phyloP scores from a whole-genome alignment of 176 grass and related monocot species.

The Guadua angustifolia region DNA sequence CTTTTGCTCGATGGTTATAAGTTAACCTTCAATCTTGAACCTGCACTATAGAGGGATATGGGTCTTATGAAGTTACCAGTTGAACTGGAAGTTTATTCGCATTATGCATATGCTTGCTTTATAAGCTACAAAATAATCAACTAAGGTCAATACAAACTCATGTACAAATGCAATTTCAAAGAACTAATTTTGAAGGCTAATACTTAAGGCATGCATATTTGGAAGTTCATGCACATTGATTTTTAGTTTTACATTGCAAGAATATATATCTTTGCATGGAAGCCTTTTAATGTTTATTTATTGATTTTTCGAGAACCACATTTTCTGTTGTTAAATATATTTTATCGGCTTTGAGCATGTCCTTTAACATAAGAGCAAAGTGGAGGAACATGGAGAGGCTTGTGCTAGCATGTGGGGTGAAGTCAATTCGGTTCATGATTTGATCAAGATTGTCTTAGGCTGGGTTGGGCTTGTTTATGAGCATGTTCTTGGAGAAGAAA shows the following conservation, averaged over 20 bases:
- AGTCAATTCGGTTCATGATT: constrained; percentile 87
- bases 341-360: neutral
- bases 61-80: neutral
- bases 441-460: constrained; percentile 90
- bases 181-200: neutral
- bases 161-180: neutral
- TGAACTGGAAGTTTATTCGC: neutral
- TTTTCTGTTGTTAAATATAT: neutral
- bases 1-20: neutral
- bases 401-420: constrained; percentile 86
- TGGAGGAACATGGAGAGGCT: constrained; percentile 98
- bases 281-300: neutral
- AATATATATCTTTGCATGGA: neutral
- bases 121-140: neutral
- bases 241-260: neutral
- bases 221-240: no score
- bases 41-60: neutral
- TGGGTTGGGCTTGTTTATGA: constrained; percentile 97
- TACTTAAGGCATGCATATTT: neutral
- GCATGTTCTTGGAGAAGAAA: constrained; percentile 95
- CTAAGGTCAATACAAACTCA: neutral
- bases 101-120: neutral
- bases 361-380: constrained; percentile 63
- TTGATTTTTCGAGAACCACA: neutral
- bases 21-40: neutral